These are phyloP conservation scores for Aureobasidium sp. DNA, from an alignment of 2,329 filamentous ascomycete species.

Conservation along the genomic window DNA sequence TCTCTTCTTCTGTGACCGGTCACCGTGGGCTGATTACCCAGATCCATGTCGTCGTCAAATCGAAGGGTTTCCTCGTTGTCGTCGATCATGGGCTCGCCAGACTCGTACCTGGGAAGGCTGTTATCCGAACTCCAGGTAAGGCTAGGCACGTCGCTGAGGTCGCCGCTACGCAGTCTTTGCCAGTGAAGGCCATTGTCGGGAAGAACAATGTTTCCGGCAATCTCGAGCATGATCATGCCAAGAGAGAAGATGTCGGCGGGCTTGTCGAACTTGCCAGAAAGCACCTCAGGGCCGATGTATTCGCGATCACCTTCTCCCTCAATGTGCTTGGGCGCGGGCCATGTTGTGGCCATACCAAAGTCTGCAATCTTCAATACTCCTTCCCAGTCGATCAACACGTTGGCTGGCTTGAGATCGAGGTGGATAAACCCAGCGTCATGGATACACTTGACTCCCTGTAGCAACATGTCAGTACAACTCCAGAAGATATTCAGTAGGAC, in stretches of 20 bases:
- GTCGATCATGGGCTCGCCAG: conserved; percentile 50
- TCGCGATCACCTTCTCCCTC: conserved; percentile 92
- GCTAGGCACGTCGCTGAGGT: conserved; percentile 81
- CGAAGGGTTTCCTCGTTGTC: conserved; percentile 20
- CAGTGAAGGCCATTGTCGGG: conserved; percentile 89
- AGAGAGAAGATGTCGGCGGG: conserved; percentile 91
- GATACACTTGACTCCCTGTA: conserved; percentile 78
- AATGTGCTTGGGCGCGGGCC: conserved; percentile 68
- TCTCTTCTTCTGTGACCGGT: conserved; percentile 38
- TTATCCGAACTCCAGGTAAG: conserved; percentile 73
- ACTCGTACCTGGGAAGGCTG: conserved; percentile 65
- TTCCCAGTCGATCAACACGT: conserved; percentile 74
- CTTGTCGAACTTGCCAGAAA: conserved; percentile 79
- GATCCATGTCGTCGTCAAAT: conserved; percentile 27
- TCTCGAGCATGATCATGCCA: conserved; percentile 90
- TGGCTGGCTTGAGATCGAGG: conserved; percentile 78
- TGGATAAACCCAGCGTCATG: conserved; percentile 83
- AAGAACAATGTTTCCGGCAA: conserved; percentile 85
- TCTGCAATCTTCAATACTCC: conserved; percentile 79
- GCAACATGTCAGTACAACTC: conserved; percentile 23
- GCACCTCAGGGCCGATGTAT: conserved; percentile 90
- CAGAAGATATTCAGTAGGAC: neutral
- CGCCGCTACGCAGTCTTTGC: conserved; percentile 81
- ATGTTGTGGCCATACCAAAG: conserved; percentile 73
- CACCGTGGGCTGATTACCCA: conserved; percentile 14